phyloP scores from a whole-genome alignment of 148 eudicot genomes.

The Chenopodium berlandieri region DNA sequence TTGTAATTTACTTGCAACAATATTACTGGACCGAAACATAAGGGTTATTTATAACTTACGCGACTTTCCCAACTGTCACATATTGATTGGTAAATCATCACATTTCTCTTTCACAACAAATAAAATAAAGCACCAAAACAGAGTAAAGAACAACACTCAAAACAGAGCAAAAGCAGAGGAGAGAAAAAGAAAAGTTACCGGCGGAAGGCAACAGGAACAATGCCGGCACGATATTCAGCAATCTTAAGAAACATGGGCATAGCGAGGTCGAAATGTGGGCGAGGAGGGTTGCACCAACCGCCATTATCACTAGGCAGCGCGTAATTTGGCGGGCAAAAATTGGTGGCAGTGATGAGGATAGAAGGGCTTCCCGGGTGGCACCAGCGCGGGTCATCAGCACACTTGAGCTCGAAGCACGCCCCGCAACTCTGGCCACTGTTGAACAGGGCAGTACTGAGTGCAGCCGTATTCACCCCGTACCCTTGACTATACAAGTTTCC shows the following conservation, averaged over 20 bases:
- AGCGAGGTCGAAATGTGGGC: conserved; percentile 83
- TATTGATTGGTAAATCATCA: neutral
- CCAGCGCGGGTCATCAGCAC: conserved; percentile 65
- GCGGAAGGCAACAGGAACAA: conserved; percentile 81
- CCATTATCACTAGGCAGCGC: conserved; percentile 77
- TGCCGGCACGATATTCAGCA: conserved; percentile 88
- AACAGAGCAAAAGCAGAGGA: conserved; percentile 9
- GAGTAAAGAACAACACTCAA: neutral
- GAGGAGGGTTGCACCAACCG: conserved; percentile 95
- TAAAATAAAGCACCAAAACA: neutral
- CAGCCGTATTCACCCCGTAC: conserved; percentile 82
- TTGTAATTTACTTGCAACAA: too few species aligned
- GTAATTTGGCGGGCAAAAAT: conserved; percentile 83
- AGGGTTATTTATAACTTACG: neutral
- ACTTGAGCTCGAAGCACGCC: conserved; percentile 75
- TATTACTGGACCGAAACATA: neutral
- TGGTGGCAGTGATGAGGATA: conserved; percentile 72
- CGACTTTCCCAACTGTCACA: neutral
- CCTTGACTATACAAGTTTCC: conserved; percentile 82
- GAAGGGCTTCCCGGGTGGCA: conserved; percentile 90
- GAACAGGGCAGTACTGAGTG: conserved; percentile 77
- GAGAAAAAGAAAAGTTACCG: conserved; percentile 33
- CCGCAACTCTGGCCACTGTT: conserved; percentile 87
- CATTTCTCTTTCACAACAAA: neutral
- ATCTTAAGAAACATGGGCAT: conserved; percentile 94